Evolutionary conservation across 306 rosid genomes (phyloP).

Genomic region (Pueraria montana): DNA sequence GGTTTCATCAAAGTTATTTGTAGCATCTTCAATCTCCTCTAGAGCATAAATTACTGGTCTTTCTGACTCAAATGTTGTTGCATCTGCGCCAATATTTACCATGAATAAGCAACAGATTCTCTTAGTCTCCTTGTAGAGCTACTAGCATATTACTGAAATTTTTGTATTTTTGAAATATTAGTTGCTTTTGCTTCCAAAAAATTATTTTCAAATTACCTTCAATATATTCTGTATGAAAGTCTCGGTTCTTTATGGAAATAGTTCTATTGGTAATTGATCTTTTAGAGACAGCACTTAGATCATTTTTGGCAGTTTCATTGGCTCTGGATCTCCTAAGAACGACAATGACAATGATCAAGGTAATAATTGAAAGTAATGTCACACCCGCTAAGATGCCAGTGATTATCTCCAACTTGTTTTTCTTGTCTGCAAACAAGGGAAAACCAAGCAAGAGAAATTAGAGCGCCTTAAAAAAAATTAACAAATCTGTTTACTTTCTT

Average conservation of each 20-base stretch:
- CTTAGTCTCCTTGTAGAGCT: neutral
- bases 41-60: conserved; percentile 60
- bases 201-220: conserved; percentile 60
- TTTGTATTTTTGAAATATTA: neutral
- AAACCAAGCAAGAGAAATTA: conserved; percentile 41
- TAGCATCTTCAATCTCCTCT: conserved; percentile 80
- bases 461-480: conserved; percentile 12
- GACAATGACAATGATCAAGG: conserved; percentile 52
- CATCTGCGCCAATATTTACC: conserved; percentile 55
- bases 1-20: conserved; percentile 66
- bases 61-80: conserved; percentile 71
- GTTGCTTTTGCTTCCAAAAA: conserved; percentile 7
- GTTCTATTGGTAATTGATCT: conserved; percentile 51
- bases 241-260: conserved; percentile 49
- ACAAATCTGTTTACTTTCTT: neutral
- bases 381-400: conserved; percentile 55
- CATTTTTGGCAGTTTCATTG: conserved; percentile 28
- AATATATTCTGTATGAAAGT: conserved; percentile 47
- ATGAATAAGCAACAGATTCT: conserved; percentile 37
- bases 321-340: conserved; percentile 49
- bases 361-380: conserved; percentile 57
- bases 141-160: conserved; percentile 17
- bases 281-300: conserved; percentile 53
- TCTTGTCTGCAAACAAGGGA: conserved; percentile 52
- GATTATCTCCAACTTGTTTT: conserved; percentile 47